Evolutionary conservation across 1,139 yeast genomes (phyloP), one percentile per base, ranked within the genome.

Genomic region (Debaryomyces nepalensis): DNA sequence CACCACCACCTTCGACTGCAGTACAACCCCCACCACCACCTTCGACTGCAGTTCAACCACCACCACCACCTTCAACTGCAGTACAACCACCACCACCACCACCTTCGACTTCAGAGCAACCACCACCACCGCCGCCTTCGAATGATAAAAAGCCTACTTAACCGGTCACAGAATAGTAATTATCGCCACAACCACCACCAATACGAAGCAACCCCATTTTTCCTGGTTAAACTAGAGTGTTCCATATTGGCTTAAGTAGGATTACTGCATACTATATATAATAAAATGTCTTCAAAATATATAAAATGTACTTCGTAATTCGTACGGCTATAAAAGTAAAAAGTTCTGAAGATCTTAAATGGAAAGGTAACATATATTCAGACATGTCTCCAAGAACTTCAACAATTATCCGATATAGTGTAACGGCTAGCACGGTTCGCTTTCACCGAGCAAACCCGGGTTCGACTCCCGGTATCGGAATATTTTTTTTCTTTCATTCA

Each of bases 361-460:
- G n/a, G n/a, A n/a, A n/a, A n/a, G n/a, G n/a, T n/a, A n/a, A n/a
- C n/a, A 24, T 24, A 24, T 9, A 24, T 24, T 8, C 15, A 5
- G 2, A 9, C 3, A 5, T n/a, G 26, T 10, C 11, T 4, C 11
- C 3, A 14, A 12, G 9, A 26, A 26, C 16, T 14, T 14, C 18
- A 27, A 15, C n/a, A 27, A 27, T 14, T 27, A 15, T 80, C 84
- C 85, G 85, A 79, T 81, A 75, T 81, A 77, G 86, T 81, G 85
- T 81, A 81, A 79, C 82, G 86, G 87, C 81, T 81, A 81, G 81
- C 86, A 81, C 85, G 83, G 84, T 79, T 76, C 84, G 83, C 84
- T 81, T 79, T 81, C 85, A 80, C 86, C 83, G 85, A 76, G 84
- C 84, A 80, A 74, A 77, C 82, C 86, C 81, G 85, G 85, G 86